Percentiles rank a stretch among this genome's conserved stretches.
These are phyloP conservation scores for Nitzschia sp. DNA, from an alignment of 108 stramenopile species.

Conservation along the genomic window DNA sequence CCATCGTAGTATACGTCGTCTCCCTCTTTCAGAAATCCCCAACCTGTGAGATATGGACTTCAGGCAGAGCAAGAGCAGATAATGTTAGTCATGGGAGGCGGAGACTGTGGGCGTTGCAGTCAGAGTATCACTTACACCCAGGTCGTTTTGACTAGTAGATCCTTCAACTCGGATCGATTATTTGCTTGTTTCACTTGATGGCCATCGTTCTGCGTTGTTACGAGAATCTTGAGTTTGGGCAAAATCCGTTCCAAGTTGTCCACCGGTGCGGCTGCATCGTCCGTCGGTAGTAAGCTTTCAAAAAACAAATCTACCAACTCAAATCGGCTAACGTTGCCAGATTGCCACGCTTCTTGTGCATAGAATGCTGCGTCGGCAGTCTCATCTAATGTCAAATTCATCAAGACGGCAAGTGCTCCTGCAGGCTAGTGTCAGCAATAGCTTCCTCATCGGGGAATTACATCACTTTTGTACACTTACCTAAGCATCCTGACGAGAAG, in stretches of 20 bases:
- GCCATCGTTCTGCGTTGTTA: conserved; percentile 12
- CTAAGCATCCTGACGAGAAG: conserved; percentile 26
- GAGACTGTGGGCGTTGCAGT: neutral
- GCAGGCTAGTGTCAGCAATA: too few relatives aligned
- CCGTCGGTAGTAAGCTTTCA: conserved; percentile 2
- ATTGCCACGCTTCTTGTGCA: conserved; percentile 14
- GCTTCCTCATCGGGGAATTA: too few relatives aligned
- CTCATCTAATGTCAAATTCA: conserved; percentile 24
- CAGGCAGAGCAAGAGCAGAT: neutral
- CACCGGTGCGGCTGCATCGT: neutral
- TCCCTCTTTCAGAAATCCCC: conserved; percentile 6
- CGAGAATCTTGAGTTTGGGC: conserved; percentile 27
- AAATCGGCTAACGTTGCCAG: conserved; percentile 9
- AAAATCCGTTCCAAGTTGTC: conserved; percentile 7
- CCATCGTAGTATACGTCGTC: conserved; percentile 18
- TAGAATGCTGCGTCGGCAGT: conserved; percentile 12
- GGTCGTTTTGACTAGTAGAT: conserved; percentile 23
- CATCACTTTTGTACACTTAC: conserved; percentile 13
- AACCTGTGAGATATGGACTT: conserved; percentile 25
- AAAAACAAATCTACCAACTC: conserved; percentile 22
- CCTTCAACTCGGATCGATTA: conserved; percentile 22
- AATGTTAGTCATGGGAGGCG: too few relatives aligned
- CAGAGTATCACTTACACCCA: conserved; percentile 7
- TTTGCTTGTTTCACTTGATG: conserved; percentile 10
- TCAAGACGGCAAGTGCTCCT: conserved; percentile 26